phyloP scores from a whole-genome alignment of 768 basidiomycete species.

The Boletus reticulatus region DNA sequence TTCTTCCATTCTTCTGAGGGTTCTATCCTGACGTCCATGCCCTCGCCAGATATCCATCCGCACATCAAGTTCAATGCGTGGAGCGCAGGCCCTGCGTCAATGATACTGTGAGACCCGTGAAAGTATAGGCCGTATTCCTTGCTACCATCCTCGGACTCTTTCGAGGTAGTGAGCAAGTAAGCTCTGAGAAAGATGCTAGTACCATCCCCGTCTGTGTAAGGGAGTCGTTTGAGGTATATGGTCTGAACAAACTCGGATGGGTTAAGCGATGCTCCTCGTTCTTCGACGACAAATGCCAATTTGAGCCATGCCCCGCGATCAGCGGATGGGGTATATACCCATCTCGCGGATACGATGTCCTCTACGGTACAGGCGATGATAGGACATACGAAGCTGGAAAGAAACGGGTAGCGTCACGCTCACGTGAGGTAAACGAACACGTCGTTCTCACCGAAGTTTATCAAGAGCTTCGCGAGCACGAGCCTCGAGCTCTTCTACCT shows the following conservation, averaged over 20 bases:
- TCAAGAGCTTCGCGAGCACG: constrained; percentile 13
- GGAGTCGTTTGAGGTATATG: constrained; percentile 15
- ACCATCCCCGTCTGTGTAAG: constrained; percentile 10
- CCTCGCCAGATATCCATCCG: constrained; percentile 20
- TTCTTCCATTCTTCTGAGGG: constrained; percentile 24
- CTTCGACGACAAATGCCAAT: constrained; percentile 15
- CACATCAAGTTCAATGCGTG: constrained; percentile 22
- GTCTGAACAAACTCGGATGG: constrained; percentile 14
- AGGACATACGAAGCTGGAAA: constrained; percentile 18
- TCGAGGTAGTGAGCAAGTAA: constrained; percentile 14
- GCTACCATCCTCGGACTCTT: not conserved
- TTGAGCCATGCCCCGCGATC: constrained; percentile 25
- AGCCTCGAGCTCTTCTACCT: not conserved
- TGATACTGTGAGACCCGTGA: constrained; percentile 20
- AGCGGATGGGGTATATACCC: constrained; percentile 21
- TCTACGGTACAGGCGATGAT: constrained; percentile 16
- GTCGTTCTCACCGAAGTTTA: constrained; percentile 17
- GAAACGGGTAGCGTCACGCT: too few relatives aligned
- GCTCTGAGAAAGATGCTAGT: not conserved
- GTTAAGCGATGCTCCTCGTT: constrained; percentile 15
- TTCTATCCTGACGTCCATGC: constrained; percentile 8
- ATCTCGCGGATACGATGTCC: constrained; percentile 10
- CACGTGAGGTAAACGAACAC: too few relatives aligned
- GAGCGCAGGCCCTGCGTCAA: constrained; percentile 23
- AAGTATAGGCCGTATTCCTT: constrained; percentile 23